Conservation (phyloP, 2,329 filamentous ascomycete genomes). For the Ophiostoma novo-ulmi region DNA sequence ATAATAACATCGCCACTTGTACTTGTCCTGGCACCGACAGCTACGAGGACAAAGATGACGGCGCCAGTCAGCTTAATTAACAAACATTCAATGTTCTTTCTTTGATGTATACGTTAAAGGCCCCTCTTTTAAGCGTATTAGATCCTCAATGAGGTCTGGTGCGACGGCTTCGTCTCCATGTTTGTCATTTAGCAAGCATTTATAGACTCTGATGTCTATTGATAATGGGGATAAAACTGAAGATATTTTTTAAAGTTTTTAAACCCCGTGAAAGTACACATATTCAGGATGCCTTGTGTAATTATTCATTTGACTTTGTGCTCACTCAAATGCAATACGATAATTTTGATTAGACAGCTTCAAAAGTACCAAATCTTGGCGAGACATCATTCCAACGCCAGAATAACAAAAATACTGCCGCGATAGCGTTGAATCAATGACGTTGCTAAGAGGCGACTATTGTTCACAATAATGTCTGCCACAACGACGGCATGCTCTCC, state of each 20-base stretch:
- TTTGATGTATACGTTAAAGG: neutral
- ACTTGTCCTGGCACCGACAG: neutral
- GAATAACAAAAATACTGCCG: neutral
- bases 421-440: neutral
- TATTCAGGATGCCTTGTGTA: neutral
- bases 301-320: neutral
- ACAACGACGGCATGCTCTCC: neutral
- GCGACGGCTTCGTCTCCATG: neutral
- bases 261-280: no score
- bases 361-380: neutral
- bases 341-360: neutral
- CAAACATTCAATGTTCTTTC: neutral
- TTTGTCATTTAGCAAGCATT: neutral
- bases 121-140: neutral
- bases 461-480: neutral
- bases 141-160: neutral
- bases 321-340: neutral
- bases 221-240: neutral
- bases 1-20: conserved; percentile 4
- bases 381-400: conserved; percentile 1
- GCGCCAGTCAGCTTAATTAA: neutral
- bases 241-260: neutral
- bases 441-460: neutral
- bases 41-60: neutral
- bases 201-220: neutral